phyloP scores from a whole-genome alignment of 805 yeast genomes.

The Candida tibetensis region DNA sequence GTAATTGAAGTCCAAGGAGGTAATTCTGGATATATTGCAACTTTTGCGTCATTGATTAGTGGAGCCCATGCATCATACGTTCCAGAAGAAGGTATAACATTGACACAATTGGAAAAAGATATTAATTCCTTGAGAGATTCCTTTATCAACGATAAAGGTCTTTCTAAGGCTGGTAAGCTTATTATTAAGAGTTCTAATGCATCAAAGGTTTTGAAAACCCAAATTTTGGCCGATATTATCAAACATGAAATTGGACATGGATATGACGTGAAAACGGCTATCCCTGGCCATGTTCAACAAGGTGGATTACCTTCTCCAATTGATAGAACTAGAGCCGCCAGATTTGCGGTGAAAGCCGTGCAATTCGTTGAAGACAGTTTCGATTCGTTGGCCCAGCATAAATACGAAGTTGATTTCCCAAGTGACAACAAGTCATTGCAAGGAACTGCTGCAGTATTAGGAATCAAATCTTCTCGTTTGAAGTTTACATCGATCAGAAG shows the following conservation, averaged over 20 bases:
- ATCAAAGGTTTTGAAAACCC: slow-evolving; percentile 76
- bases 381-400: slow-evolving; percentile 19
- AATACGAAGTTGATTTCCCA: slow-evolving; percentile 32
- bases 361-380: slow-evolving; percentile 70
- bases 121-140: slow-evolving; percentile 64
- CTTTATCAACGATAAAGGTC: slow-evolving; percentile 73
- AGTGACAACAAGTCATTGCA: slow-evolving; percentile 30
- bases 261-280: slow-evolving; percentile 90
- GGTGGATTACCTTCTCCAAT: slow-evolving; percentile 94
- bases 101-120: slow-evolving; percentile 72
- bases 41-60: slow-evolving; percentile 76
- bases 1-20: slow-evolving; percentile 99
- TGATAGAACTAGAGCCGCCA: slow-evolving; percentile 85
- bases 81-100: slow-evolving; percentile 78
- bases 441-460: slow-evolving; percentile 44
- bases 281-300: slow-evolving; percentile 98
- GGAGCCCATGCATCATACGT: slow-evolving; percentile 92
- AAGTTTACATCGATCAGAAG: slow-evolving; percentile 69
- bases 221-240: slow-evolving; percentile 78
- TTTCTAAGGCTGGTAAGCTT: slow-evolving; percentile 80
- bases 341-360: slow-evolving; percentile 87
- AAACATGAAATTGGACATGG: slow-evolving; percentile 71
- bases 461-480: slow-evolving; percentile 67
- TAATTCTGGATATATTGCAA: slow-evolving; percentile 89
- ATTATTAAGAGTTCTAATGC: slow-evolving; percentile 82